Percentiles rank a stretch among this genome's conserved stretches.
Evolutionary conservation across 2,329 filamentous ascomycete species (phyloP).

Genomic region (Massarina eburnea): DNA sequence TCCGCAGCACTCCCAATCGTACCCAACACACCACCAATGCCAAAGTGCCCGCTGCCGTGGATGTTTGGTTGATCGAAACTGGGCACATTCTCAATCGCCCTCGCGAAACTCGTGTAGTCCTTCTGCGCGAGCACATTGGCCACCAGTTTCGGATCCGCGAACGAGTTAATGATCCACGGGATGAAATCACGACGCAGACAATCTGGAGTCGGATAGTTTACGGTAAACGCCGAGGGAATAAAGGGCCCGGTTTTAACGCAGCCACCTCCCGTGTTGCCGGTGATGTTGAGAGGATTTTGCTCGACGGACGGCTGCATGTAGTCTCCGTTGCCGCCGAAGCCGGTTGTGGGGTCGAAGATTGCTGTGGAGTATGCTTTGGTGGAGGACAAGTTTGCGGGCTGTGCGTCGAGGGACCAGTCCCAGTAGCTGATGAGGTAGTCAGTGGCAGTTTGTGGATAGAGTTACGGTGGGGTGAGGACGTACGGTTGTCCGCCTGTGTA

Average conservation of each 20-base stretch:
- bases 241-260: constrained; percentile 39
- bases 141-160: constrained; percentile 21
- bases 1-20: constrained; percentile 36
- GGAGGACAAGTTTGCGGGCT: constrained; percentile 14
- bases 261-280: constrained; percentile 32
- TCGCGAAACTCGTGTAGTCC: constrained; percentile 32
- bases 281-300: constrained; percentile 25
- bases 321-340: constrained; percentile 41
- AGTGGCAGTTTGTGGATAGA: too few species aligned
- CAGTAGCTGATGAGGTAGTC: constrained; percentile 14
- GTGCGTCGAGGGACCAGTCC: constrained; percentile 29
- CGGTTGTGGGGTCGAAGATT: constrained; percentile 22
- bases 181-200: constrained; percentile 39
- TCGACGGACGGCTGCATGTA: constrained; percentile 26
- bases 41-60: constrained; percentile 41
- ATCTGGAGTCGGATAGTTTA: constrained; percentile 24
- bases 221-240: constrained; percentile 18
- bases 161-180: constrained; percentile 23
- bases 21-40: constrained; percentile 37
- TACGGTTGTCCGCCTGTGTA: constrained; percentile 23
- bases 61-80: constrained; percentile 33
- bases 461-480: too few species aligned
- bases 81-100: constrained; percentile 25
- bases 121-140: constrained; percentile 23
- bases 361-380: constrained; percentile 15